Base-by-base conservation (phyloP, 2,329 filamentous ascomycete genomes). In the Rhynchosporium agropyri region DNA sequence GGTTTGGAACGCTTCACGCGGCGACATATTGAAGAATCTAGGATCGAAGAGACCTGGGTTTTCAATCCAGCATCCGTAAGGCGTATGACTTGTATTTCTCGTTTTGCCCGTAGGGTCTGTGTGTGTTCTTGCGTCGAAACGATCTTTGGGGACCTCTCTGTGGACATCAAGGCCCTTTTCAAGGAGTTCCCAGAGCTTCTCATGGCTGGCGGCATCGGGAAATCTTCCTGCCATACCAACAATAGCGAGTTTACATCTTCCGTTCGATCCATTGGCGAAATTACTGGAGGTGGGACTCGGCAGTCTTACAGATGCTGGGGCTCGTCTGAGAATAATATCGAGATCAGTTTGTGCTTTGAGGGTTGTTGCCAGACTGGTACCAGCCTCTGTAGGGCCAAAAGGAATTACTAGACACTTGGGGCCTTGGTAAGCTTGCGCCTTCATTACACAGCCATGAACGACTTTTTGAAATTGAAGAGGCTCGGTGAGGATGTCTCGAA, bases 11-110 rank as follows among this genome's bases (percentile, higher is more conserved):
- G 91, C 91, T 76, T 94, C 90, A 69, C 89, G 85, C 5, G 90
- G 89, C 42, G 89, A 92, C 87, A 94, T 92, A 76, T 92, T 92
- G 83, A 94, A 94, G 77, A 94, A 93, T 0, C 88, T 82, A n/a
- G 89, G 87, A 70, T 94, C 90, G 71, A 94, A 94, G 54, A 89
- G 80, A 61, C 89, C 89, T 0, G 90, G 89, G 65, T 92, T 84
- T 65, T 91, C 86, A 43, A 70, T 83, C 79, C 79, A 92, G 77
- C 89, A 91, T 15, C 90, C 90, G 69, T 86, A 91, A 3, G 87
- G 88, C 1, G 89, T 91, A 75, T 90, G 87, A 60, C 85, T 89
- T 63, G 89, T 92, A 78, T 92, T 93, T 74, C 87, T 87, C 38
- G 79, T 82, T 75, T 91, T 91, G 28, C 89, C 88, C 5, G 85